Evolutionary conservation across 2,329 filamentous ascomycete genomes (phyloP).

Genomic region (Phialemoniopsis sp.): DNA sequence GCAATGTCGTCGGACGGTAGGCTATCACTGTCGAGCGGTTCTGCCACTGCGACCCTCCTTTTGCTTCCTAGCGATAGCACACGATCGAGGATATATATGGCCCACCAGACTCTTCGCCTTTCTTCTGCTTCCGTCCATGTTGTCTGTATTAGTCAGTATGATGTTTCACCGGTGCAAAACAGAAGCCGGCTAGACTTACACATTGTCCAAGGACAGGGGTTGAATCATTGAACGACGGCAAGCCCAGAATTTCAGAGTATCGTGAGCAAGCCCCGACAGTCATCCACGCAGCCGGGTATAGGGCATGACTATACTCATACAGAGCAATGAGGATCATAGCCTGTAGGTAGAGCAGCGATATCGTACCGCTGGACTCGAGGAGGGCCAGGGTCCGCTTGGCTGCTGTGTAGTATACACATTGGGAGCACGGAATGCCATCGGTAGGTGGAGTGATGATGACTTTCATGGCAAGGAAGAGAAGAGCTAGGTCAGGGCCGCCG

Average conservation of each 20-base stretch:
- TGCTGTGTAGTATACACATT: conserved; percentile 33
- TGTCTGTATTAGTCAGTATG: conserved; percentile 16
- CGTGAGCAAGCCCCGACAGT: conserved; percentile 37
- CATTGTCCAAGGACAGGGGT: conserved; percentile 28
- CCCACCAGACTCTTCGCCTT: conserved; percentile 42
- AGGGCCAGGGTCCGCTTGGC: conserved; percentile 34
- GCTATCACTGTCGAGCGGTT: conserved; percentile 14
- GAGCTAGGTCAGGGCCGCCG: conserved; percentile 37
- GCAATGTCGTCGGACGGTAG: conserved; percentile 31
- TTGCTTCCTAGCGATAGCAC: conserved; percentile 20
- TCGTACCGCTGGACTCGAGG: conserved; percentile 34
- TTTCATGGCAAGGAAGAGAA: conserved; percentile 45
- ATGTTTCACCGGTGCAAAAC: too few species aligned
- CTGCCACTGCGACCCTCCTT: conserved; percentile 12
- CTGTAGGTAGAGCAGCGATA: conserved; percentile 38
- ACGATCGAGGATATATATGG: conserved; percentile 39
- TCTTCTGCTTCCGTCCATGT: conserved; percentile 45
- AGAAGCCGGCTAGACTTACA: conserved; percentile 19
- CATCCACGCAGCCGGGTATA: conserved; percentile 47
- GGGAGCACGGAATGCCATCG: conserved; percentile 25
- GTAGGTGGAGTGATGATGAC: conserved; percentile 31
- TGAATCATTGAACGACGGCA: conserved; percentile 28
- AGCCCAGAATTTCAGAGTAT: conserved; percentile 39
- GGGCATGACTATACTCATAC: conserved; percentile 43
- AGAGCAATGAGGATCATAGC: conserved; percentile 38